phyloP scores from a whole-genome alignment of 148 eudicot genomes.

The Silene uniflora region DNA sequence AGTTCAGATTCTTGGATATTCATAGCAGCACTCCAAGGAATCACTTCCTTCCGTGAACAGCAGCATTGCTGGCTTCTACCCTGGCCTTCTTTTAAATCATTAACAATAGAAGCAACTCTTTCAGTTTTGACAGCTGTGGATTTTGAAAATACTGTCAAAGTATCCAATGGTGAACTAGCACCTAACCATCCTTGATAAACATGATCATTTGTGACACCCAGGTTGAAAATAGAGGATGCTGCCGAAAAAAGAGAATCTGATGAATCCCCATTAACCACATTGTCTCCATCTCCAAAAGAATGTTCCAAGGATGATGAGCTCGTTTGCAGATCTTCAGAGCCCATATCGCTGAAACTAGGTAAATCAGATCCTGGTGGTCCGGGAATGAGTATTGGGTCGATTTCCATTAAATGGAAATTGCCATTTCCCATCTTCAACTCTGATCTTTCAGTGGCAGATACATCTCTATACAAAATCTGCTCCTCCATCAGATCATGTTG shows the following conservation, averaged over 20 bases:
- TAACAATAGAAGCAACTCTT: conserved; percentile 23
- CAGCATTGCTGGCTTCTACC: conserved; percentile 40
- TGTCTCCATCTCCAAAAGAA: conserved; percentile 41
- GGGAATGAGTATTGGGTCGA: conserved; percentile 67
- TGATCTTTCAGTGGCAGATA: conserved; percentile 25
- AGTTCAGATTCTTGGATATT: conserved; percentile 46
- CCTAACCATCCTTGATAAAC: conserved; percentile 29
- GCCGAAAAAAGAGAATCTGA: conserved; percentile 55
- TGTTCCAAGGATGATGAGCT: conserved; percentile 46
- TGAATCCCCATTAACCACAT: conserved; percentile 38
- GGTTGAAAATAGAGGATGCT: conserved; percentile 48
- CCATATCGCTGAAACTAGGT: conserved; percentile 62
- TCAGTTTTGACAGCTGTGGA: conserved; percentile 20
- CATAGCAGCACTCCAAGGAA: conserved; percentile 30
- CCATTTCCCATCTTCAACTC: conserved; percentile 29
- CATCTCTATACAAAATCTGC: conserved; percentile 30
- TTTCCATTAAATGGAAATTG: conserved; percentile 31
- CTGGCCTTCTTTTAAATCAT: conserved; percentile 18
- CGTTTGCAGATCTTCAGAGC: conserved; percentile 50
- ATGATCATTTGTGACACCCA: conserved; percentile 22
- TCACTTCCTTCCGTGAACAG: conserved; percentile 49
- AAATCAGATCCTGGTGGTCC: conserved; percentile 75
- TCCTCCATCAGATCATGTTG: conserved; percentile 22
- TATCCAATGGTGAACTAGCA: conserved; percentile 23
- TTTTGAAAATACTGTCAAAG: conserved; percentile 19